phyloP scores from a whole-genome alignment of 2,329 filamentous ascomycete species.

The Penicillium sp. region DNA sequence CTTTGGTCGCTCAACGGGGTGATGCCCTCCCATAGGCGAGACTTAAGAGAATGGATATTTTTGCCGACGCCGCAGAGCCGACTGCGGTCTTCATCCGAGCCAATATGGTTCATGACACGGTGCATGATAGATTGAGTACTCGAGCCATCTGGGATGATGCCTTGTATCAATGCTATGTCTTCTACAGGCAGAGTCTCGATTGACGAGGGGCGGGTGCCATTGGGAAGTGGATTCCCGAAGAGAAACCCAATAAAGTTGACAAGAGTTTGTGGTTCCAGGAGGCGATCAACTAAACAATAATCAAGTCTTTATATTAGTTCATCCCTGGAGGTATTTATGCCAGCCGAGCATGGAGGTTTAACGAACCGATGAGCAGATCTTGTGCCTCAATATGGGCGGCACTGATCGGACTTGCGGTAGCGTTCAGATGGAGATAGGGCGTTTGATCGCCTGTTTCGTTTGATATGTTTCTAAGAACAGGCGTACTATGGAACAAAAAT shows the following conservation, averaged over 20 bases:
- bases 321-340: neutral
- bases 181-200: conserved; percentile 5
- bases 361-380: conserved; percentile 16
- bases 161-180: conserved; percentile 9
- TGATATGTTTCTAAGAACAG: neutral
- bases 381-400: conserved; percentile 12
- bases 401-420: neutral
- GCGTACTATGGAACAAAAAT: neutral
- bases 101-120: conserved; percentile 16
- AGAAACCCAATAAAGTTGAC: conserved; percentile 23
- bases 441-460: neutral
- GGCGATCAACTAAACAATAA: conserved; percentile 27
- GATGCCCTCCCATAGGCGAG: conserved; percentile 31
- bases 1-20: conserved; percentile 29
- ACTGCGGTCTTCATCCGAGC: conserved; percentile 10
- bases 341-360: neutral
- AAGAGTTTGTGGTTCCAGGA: conserved; percentile 31
- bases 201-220: conserved; percentile 15
- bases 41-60: conserved; percentile 31
- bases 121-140: conserved; percentile 7
- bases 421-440: neutral
- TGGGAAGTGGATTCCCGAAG: conserved; percentile 14
- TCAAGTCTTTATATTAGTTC: neutral
- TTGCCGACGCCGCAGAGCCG: conserved; percentile 26
- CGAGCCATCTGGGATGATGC: neutral